Conservation (phyloP, 768 basidiomycete species). For the Lanmaoa rubissima region DNA sequence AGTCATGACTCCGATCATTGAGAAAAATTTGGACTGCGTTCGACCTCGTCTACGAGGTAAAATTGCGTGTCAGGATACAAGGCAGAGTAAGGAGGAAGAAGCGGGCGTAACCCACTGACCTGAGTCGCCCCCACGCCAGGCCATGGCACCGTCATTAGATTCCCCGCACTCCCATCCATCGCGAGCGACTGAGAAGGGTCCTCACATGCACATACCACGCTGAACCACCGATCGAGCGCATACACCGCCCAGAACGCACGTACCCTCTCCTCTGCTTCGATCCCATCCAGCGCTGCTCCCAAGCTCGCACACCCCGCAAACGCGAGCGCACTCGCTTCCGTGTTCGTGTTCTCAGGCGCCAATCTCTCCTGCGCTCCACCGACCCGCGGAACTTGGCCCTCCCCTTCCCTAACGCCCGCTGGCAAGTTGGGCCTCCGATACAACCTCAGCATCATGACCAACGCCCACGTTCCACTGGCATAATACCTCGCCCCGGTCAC, state of each 20-base stretch:
- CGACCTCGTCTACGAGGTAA: neutral
- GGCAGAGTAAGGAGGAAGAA: neutral
- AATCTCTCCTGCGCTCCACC: neutral
- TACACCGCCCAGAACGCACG: constrained; percentile 41
- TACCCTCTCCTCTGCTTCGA: constrained; percentile 39
- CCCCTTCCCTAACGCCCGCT: neutral
- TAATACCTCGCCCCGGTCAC: constrained; percentile 61
- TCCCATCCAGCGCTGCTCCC: constrained; percentile 28
- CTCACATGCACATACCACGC: constrained; percentile 28
- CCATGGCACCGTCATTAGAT: constrained; percentile 41
- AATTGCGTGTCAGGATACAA: neutral
- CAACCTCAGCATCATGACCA: constrained; percentile 47
- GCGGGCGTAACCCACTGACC: constrained; percentile 2
- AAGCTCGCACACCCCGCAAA: constrained; percentile 23
- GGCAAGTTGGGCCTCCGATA: constrained; percentile 33
- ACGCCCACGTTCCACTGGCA: constrained; percentile 44
- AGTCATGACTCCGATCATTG: constrained; percentile 10
- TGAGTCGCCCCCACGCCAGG: constrained; percentile 24
- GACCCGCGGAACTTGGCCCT: neutral
- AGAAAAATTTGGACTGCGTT: constrained; percentile 20
- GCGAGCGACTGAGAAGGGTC: constrained; percentile 20
- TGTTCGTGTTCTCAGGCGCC: neutral
- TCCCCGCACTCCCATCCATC: constrained; percentile 26
- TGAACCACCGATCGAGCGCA: constrained; percentile 34
- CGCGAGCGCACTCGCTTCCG: neutral